Base-by-base conservation (phyloP, 192 early-diverging fungal genomes). In the Coemansia sp. region DNA sequence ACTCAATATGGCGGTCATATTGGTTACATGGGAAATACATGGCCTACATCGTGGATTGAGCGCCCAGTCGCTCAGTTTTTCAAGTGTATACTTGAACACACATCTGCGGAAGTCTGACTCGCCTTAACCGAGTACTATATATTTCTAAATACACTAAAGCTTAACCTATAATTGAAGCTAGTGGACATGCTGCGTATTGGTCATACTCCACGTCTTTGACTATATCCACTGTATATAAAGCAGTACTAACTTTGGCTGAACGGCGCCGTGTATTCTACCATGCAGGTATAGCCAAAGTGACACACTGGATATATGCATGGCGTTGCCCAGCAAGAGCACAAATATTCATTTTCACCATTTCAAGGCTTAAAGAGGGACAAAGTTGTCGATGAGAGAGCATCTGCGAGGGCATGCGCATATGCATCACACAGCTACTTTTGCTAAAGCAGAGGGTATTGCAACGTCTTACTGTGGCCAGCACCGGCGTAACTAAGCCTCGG, bases 1-100 rank as follows among this genome's bases (percentile, higher is more conserved):
- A 96, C 97, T 5, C 66, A 72, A 14, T 75, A 87, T 29, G 97
- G 97, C 13, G 97, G 97, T 0, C 97, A 99, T 67, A 84, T 99
- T 66, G 97, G 94, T 1, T 98, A 83, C 31, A 75, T 83, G 76
- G 76, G 73, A 61, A 46, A 57, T 1, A 39, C 36, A 8, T 83
- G 75, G 81, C 81, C 76, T 4, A 67, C 69, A 31, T 83, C 81
- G 24, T 83, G 81, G 81, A 40, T 83, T 40, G 81, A 83, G 39
- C 69, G 68, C 34, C 81, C 81, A 1, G 81, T 83, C 3, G 62
- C 73, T 6, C 75, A 83, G 62, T 83, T 83, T 64, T 83, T 83
- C 33, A 21, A 66, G 53, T 63, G 72, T 33, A 68, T 73, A 59
- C 72, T 83, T 44, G 68, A 65, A 35, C 72, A 74, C 59, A 60